Evolutionary conservation across 2,329 filamentous ascomycete species (phyloP).

Genomic region (Alternaria brassicicola): DNA sequence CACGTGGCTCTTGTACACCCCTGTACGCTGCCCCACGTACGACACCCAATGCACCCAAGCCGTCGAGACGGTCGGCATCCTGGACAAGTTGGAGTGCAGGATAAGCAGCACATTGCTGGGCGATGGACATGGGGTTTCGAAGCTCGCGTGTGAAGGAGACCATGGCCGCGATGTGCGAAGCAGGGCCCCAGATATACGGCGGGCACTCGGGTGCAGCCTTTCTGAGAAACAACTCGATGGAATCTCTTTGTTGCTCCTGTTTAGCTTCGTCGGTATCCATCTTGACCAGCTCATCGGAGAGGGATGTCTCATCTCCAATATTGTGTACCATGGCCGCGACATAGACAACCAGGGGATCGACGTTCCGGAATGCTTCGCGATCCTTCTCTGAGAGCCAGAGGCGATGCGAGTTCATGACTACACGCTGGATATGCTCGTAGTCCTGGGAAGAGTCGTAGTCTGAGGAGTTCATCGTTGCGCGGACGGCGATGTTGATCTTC

Average conservation of each 20-base stretch:
- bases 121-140: conserved; percentile 63
- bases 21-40: background rate
- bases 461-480: conserved; percentile 66
- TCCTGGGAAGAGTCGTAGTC: conserved; percentile 83
- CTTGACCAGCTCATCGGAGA: conserved; percentile 15
- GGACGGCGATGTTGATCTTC: conserved; percentile 38
- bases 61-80: conserved; percentile 87
- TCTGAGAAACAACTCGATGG: conserved; percentile 25
- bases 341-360: conserved; percentile 64
- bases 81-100: conserved; percentile 84
- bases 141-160: conserved; percentile 80
- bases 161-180: conserved; percentile 72
- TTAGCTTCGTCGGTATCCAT: conserved; percentile 50
- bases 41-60: conserved; percentile 71
- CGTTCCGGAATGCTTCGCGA: conserved; percentile 28
- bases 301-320: conserved; percentile 81
- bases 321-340: conserved; percentile 72
- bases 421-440: conserved; percentile 79
- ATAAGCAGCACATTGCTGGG: conserved; percentile 56
- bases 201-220: background rate
- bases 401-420: conserved; percentile 69
- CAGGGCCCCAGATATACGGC: conserved; percentile 63
- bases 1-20: conserved; percentile 46
- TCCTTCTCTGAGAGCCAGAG: conserved; percentile 62
- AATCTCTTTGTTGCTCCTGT: conserved; percentile 54